A percentile compares a stretch with the other conserved stretches of the same genome.
These are phyloP conservation scores for Colletotrichum karsti DNA, from an alignment of 2,329 filamentous ascomycete genomes.

Conservation along the genomic window DNA sequence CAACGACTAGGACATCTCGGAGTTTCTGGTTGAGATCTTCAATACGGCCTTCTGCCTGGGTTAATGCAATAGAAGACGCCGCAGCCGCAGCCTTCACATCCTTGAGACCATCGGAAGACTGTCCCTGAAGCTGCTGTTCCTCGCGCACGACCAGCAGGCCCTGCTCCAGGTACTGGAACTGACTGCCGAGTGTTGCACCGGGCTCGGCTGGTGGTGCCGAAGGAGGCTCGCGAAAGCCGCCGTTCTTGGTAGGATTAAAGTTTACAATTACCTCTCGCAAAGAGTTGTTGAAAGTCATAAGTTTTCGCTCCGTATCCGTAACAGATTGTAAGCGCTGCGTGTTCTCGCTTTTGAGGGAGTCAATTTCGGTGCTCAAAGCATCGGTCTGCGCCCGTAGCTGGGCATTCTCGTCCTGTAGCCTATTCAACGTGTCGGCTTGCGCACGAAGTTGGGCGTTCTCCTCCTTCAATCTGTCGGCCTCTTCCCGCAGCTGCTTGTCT, in stretches of 20 bases:
- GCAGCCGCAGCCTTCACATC: conserved; percentile 35
- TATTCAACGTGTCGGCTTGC: conserved; percentile 41
- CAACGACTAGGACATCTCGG: conserved; percentile 62
- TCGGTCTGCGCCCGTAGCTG: conserved; percentile 42
- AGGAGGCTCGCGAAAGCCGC: conserved; percentile 54
- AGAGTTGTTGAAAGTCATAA: conserved; percentile 74
- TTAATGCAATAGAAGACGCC: conserved; percentile 33
- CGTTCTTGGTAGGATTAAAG: conserved; percentile 65
- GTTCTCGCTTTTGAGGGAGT: conserved; percentile 43
- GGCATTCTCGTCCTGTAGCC: conserved; percentile 39
- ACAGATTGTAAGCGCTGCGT: conserved; percentile 59
- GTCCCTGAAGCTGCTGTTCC: conserved; percentile 59
- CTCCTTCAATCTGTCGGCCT: conserved; percentile 56
- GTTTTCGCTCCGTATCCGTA: conserved; percentile 68
- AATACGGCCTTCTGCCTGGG: conserved; percentile 63
- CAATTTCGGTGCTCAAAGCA: conserved; percentile 43
- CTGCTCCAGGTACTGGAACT: conserved; percentile 77
- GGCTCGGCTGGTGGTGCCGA: background rate
- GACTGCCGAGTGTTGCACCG: conserved; percentile 52
- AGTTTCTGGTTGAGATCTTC: conserved; percentile 72
- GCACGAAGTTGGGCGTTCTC: conserved; percentile 50
- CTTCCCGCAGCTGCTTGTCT: conserved; percentile 57
- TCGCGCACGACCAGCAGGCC: conserved; percentile 68
- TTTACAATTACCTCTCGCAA: conserved; percentile 73
- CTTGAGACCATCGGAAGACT: conserved; percentile 30